Evolutionary conservation across 768 basidiomycete species (phyloP), one percentile per base, ranked within the genome.

Genomic region (Suillus bovinus): DNA sequence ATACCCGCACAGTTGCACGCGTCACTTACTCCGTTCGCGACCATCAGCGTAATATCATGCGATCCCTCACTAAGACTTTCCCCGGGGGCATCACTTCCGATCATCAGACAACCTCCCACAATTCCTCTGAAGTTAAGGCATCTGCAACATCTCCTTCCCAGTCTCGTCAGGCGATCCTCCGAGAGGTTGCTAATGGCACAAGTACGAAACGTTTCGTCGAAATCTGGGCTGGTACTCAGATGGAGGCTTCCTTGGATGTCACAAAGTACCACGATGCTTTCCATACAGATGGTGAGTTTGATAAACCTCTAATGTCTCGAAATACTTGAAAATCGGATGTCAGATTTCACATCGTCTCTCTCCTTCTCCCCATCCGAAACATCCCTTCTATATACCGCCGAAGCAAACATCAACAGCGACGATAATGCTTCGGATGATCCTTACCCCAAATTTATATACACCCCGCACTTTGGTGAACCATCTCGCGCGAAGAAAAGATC

Each of bases 401-500:
- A 90, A 67, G 79, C 72, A 0, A 85, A 83, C 17, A 60, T 66
- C 7, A 64, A 64, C 4, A 57, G 60, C 6, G 34, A 65, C 31
- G 52, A 60, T 9, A 64, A 60, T 11, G 74, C 74, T 5, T 69
- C 72, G 22, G 62, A 67, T 5, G 68, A 69, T 50, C 65, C 68
- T 24, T 72, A 75, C 64, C 68, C 68, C 31, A 83, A 82, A 59
- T 89, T 85, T 64, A 74, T 78, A 29, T 91, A 81, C 69, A 75
- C 68, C 1, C 87, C 89, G 5, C 78, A 82, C 50, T 84, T 89
- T 62, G 90, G 90, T 0, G 90, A 92, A 72, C 80, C 80, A 6
- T 69, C 88, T n/a, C 69, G 71, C 5, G 82, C 81, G 5, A 85
- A 81, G 69, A 82, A 79, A 62, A 73, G 76, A 5, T 86, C 90